Base-by-base conservation (phyloP, 495 filamentous ascomycete genomes). In the Tetracladium setigerum region DNA sequence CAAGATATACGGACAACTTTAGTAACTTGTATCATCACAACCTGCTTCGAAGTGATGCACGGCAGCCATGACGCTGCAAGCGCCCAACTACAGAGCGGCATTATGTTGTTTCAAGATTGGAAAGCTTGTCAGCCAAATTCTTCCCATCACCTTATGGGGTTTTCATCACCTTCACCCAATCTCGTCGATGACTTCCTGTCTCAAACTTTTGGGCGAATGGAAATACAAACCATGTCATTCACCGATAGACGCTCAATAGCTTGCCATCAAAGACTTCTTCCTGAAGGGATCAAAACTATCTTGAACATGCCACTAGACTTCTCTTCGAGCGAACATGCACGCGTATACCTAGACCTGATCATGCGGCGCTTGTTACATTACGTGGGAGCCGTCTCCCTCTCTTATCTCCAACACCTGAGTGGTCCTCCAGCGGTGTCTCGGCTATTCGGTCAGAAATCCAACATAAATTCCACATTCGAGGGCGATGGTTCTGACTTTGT, bases 101-200 rank as follows among this genome's bases (percentile, higher is more conserved):
- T 60, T 11, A 44, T 24, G 7, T 30, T 52, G 12, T 34, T 60
- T 16, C 50, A 52, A 11, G 53, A 55, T n/a, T 62, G 55, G 43
- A 48, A 38, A 41, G 13, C 22, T 2, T 27, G 32, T 11, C 51
- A 48, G 17, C 19, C 10, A 31, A 34, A 46, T 14, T 10, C 45
- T 11, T 43, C 15, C 11, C 14, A 42, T n/a, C 46, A 48, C 14
- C 45, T 40, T n/a, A 41, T 38, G 24, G 47, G 46, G 1, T 50
- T 47, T 16, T 50, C 47, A 32, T 46, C 45, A 2, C 52, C 47
- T 9, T 30, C 34, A 4, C 47, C 52, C 10, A 34, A 47, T 19
- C 30, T 38, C 19, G 47, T 55, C 6, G 52, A 55, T 5, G 52
- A 55, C 30, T 46, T 35, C 22, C 44, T 55, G 2, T 47, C 50